Percentiles rank a stretch among this genome's conserved stretches.
Conservation (phyloP, 257 asterid genomes). For the Solanum ahanhuiri region DNA sequence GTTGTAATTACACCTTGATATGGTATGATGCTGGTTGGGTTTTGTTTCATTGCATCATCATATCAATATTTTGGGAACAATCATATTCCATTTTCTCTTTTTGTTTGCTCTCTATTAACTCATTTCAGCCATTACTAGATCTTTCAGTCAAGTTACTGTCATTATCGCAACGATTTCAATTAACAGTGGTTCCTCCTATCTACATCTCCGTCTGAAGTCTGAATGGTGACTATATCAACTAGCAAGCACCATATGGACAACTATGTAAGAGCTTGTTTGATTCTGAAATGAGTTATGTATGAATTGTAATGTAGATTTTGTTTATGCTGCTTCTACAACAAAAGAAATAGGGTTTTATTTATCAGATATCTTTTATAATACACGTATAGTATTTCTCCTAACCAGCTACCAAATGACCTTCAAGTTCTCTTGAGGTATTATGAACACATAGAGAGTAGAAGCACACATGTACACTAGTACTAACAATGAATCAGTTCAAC, state of each 20-base stretch:
- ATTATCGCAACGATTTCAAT: background rate
- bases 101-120: background rate
- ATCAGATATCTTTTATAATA: background rate
- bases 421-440: slow-evolving; percentile 16
- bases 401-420: background rate
- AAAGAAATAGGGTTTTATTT: background rate
- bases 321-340: background rate
- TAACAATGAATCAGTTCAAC: slow-evolving; percentile 15
- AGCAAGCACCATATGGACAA: background rate
- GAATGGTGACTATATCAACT: background rate
- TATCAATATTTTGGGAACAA: background rate
- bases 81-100: background rate
- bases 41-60: background rate
- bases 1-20: background rate
- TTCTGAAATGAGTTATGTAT: background rate
- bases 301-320: background rate
- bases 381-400: background rate
- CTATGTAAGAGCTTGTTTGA: background rate
- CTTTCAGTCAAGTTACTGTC: background rate
- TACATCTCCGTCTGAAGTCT: background rate
- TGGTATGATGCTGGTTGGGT: background rate
- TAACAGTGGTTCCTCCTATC: background rate
- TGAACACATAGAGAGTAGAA: slow-evolving; percentile 20
- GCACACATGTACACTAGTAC: slow-evolving; percentile 28
- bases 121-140: background rate